Evolutionary conservation across 495 filamentous ascomycete genomes (phyloP).

Genomic region (Hamigera avellanea): DNA sequence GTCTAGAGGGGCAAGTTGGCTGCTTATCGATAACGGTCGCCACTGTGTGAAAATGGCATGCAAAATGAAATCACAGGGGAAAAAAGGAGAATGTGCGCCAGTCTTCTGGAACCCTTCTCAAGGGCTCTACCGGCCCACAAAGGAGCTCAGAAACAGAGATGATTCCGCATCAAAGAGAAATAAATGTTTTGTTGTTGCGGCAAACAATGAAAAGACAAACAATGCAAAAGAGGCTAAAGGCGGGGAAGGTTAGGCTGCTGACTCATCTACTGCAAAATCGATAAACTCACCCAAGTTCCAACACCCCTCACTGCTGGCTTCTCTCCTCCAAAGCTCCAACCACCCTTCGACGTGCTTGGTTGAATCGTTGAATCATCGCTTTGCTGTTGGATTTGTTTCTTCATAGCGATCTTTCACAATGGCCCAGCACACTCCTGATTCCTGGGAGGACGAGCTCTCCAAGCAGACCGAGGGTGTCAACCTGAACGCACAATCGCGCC

Average conservation of each 20-base stretch:
- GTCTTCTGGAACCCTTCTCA: too few species aligned
- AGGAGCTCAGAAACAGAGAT: too few species aligned
- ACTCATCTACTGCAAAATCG: constrained; percentile 30
- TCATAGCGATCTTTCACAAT: constrained; percentile 38
- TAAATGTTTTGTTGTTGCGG: too few species aligned
- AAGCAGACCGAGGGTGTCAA: constrained; percentile 78
- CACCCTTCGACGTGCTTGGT: too few species aligned
- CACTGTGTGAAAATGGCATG: too few species aligned
- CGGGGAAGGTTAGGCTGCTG: constrained; percentile 18
- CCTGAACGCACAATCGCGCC: constrained; percentile 65
- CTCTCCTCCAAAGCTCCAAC: too few species aligned
- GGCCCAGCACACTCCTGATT: constrained; percentile 69
- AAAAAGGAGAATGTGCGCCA: too few species aligned
- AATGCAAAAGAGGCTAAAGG: too few species aligned
- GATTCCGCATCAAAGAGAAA: too few species aligned
- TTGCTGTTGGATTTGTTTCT: constrained; percentile 12
- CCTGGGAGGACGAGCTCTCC: constrained; percentile 92
- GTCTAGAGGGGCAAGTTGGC: constrained; percentile 2
- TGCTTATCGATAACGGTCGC: constrained; percentile 29
- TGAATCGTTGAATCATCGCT: constrained; percentile 6
- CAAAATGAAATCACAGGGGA: too few species aligned
- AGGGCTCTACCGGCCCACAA: too few species aligned
- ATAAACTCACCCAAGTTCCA: background rate
- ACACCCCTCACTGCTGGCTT: constrained; percentile 17
- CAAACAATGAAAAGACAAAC: too few species aligned